Evolutionary conservation across 225 moss, liverwort and hornwort genomes (phyloP), one percentile per base, ranked within the genome.

Genomic region (Anthoceros angustus): DNA sequence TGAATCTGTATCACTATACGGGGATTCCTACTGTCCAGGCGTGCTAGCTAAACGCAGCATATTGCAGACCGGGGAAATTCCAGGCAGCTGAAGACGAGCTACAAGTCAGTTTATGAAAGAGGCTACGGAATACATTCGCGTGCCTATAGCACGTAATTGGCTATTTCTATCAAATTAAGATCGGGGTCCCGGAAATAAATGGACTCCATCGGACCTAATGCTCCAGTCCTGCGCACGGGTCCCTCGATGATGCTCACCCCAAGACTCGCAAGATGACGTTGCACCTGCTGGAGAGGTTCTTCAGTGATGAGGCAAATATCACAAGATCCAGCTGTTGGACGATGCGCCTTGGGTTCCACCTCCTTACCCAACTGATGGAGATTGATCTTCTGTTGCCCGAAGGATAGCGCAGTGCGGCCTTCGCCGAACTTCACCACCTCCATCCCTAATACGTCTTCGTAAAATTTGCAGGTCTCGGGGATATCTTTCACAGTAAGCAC

Each of bases 131-230:
- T 21, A 60, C 55, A 21, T 21, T 16, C 4, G 32, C 32, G 32
- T 60, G 55, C 21, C 21, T 21, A 60, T 3, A 16, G 16, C 55
- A 55, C 55, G 4, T 15, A 55, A 4, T 55, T 55, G 0, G 55
- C 55, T 23, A 76, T 72, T 65, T 76, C 76, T 11, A 76, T 62
- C 20, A 78, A 65, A 72, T 78, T 78, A 21, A 68, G 32, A 66
- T 78, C 75, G 25, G 78, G 78, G 45, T 78, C 78, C 25, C 78
- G 71, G 39, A 78, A 71, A 25, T 78, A 78, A 2, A 78, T 72
- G 12, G 78, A 78, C 32, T 62, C 45, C 39, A 78, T 75, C 0
- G 41, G 39, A 5, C 78, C 75, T 16, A 32, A 32, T 4, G 78
- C 75, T 10, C 78, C 78, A 8, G 78, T 74, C 21, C 71, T 65